Percentiles rank a stretch among this genome's conserved stretches.
These are phyloP conservation scores for Colletotrichum sidae DNA, from an alignment of 2,329 filamentous ascomycete genomes.

Conservation along the genomic window DNA sequence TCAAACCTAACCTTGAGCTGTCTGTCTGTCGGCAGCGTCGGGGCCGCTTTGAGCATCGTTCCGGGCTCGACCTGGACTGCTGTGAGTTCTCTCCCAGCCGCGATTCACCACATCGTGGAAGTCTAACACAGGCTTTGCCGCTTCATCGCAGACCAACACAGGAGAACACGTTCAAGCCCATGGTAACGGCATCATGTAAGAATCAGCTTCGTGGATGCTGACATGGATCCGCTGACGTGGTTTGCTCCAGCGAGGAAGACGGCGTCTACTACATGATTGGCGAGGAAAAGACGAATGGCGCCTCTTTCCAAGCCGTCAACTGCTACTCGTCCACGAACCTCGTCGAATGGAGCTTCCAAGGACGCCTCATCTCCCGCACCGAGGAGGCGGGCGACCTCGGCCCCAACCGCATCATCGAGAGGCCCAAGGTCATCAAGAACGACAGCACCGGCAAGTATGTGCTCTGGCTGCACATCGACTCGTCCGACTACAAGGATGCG, in stretches of 20 bases:
- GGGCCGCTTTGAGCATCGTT: constrained; percentile 49
- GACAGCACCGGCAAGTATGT: constrained; percentile 72
- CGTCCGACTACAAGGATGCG: constrained; percentile 69
- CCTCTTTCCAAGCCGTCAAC: constrained; percentile 72
- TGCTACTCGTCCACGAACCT: constrained; percentile 74
- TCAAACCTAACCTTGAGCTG: constrained; percentile 8
- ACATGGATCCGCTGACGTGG: neutral
- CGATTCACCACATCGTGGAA: neutral
- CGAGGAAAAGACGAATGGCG: constrained; percentile 75
- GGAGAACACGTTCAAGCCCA: constrained; percentile 74
- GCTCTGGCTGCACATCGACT: constrained; percentile 78
- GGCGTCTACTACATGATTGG: constrained; percentile 75
- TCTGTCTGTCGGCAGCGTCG: constrained; percentile 19
- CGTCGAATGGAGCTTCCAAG: constrained; percentile 72
- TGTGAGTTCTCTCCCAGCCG: constrained; percentile 41
- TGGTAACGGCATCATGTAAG: constrained; percentile 69
- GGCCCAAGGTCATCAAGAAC: constrained; percentile 77
- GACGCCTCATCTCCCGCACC: constrained; percentile 67
- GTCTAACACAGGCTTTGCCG: neutral
- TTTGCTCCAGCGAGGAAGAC: constrained; percentile 52
- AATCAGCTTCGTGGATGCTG: no score
- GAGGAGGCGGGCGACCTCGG: constrained; percentile 66
- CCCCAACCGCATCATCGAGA: constrained; percentile 71
- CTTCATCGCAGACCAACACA: constrained; percentile 51
- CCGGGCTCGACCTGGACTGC: constrained; percentile 61